These are phyloP conservation scores for Phytomonas sp. DNA, from an alignment of 208 protist genomes.

Conservation along the genomic window DNA sequence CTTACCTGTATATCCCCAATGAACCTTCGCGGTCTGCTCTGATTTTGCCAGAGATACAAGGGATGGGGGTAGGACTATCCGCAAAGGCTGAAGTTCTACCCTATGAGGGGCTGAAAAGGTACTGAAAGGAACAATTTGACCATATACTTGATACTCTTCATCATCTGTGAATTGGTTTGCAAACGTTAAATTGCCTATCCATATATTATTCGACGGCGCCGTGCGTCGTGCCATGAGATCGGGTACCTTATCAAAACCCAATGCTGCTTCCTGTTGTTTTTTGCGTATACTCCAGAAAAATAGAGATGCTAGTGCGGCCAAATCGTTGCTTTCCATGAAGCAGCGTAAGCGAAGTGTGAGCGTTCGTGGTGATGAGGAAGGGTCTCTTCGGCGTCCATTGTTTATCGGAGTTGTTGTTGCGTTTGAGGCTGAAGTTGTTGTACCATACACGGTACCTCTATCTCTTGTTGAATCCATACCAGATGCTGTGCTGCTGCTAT, in stretches of 20 bases:
- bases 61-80: constrained; percentile 1
- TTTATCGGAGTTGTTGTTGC: background rate
- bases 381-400: background rate
- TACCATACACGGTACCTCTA: background rate
- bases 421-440: background rate
- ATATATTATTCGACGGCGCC: constrained; percentile 48
- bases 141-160: constrained; percentile 75
- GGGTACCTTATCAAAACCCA: constrained; percentile 34
- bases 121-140: constrained; percentile 49
- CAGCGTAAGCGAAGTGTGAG: constrained; percentile 65
- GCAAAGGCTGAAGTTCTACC: constrained; percentile 18
- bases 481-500: background rate
- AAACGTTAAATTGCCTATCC: constrained; percentile 65
- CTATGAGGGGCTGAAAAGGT: constrained; percentile 50
- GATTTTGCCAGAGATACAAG: background rate
- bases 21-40: background rate
- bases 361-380: constrained; percentile 9
- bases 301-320: constrained; percentile 30
- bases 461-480: background rate
- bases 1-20: background rate
- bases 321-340: constrained; percentile 36
- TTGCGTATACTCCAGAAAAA: constrained; percentile 27
- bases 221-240: constrained; percentile 41
- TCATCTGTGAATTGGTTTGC: constrained; percentile 57
- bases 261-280: background rate